Conservation (phyloP, 768 basidiomycete genomes). For the Naganishia friedmannii region DNA sequence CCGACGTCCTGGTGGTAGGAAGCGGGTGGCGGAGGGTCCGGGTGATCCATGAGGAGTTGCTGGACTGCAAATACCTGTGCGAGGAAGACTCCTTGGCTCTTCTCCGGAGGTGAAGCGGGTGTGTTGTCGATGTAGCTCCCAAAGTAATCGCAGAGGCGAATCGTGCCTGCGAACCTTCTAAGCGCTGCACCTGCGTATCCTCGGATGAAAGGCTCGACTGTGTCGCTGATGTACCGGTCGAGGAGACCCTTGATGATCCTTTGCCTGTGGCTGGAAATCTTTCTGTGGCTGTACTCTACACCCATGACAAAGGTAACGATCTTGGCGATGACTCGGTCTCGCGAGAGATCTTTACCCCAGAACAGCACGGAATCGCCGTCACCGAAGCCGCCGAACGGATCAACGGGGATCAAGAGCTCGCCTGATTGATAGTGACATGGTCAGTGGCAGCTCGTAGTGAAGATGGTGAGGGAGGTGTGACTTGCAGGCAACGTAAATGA, state of each 20-base stretch:
- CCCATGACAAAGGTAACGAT: background rate
- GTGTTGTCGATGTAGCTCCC: too few species aligned
- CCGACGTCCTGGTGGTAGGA: too few species aligned
- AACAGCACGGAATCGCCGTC: background rate
- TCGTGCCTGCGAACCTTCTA: background rate
- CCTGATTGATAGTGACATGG: background rate
- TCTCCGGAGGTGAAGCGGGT: too few species aligned
- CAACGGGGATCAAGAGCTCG: background rate
- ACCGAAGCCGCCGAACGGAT: background rate
- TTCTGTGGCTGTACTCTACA: background rate
- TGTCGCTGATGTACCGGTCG: background rate
- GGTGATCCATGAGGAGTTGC: too few species aligned
- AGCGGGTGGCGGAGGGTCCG: too few species aligned
- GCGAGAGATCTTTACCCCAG: background rate
- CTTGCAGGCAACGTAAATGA: conserved; percentile 5
- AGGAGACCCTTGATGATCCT: background rate
- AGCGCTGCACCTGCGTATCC: background rate
- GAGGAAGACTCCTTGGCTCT: too few species aligned
- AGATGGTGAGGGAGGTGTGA: too few species aligned
- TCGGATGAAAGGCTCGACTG: background rate
- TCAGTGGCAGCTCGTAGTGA: too few species aligned
- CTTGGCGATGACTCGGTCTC: background rate
- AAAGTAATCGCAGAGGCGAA: background rate
- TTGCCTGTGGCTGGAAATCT: conserved; percentile 2
- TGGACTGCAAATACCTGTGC: too few species aligned